Percentiles rank a stretch among this genome's conserved stretches.
Evolutionary conservation across 1,139 yeast species (phyloP).

Genomic region (Starmera stellimalicola): DNA sequence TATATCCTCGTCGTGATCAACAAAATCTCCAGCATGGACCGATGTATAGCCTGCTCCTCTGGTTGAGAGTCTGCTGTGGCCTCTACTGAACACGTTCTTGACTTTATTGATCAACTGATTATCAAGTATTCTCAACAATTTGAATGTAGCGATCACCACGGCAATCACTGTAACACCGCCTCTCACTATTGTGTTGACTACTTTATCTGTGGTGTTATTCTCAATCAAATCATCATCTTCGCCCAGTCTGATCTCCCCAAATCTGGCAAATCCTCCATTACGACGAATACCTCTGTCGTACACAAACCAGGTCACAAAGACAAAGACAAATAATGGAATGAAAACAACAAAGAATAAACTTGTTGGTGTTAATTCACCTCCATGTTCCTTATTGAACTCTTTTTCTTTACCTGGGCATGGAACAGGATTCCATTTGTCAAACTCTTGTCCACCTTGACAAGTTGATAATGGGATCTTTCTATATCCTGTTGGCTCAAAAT

Average conservation of each 20-base stretch:
- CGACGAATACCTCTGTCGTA: slow-evolving; percentile 76
- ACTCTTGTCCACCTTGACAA: slow-evolving; percentile 59
- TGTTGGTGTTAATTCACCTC: slow-evolving; percentile 43
- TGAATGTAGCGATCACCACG: slow-evolving; percentile 35
- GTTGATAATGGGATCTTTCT: slow-evolving; percentile 67
- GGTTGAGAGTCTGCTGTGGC: slow-evolving; percentile 9
- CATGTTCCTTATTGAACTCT: slow-evolving; percentile 53
- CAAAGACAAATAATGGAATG: slow-evolving; percentile 50
- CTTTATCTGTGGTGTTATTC: slow-evolving; percentile 52
- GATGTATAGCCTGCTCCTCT: slow-evolving; percentile 15
- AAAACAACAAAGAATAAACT: slow-evolving; percentile 42
- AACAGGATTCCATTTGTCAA: slow-evolving; percentile 57
- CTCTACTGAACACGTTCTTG: slow-evolving; percentile 10
- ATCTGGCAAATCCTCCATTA: slow-evolving; percentile 70
- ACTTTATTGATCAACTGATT: slow-evolving; percentile 29
- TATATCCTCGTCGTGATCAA: slow-evolving; percentile 11
- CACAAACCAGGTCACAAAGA: slow-evolving; percentile 57
- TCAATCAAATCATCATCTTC: slow-evolving; percentile 66
- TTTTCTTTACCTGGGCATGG: slow-evolving; percentile 84
- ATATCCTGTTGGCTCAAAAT: slow-evolving; percentile 74
- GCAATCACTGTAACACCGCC: slow-evolving; percentile 44
- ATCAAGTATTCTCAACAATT: slow-evolving; percentile 31
- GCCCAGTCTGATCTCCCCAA: slow-evolving; percentile 82
- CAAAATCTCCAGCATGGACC: slow-evolving; percentile 11
- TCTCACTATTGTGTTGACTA: slow-evolving; percentile 51